Base-by-base conservation (phyloP, 202 grass and related monocot genomes). In the Bolboschoenoplectus hybrid region DNA sequence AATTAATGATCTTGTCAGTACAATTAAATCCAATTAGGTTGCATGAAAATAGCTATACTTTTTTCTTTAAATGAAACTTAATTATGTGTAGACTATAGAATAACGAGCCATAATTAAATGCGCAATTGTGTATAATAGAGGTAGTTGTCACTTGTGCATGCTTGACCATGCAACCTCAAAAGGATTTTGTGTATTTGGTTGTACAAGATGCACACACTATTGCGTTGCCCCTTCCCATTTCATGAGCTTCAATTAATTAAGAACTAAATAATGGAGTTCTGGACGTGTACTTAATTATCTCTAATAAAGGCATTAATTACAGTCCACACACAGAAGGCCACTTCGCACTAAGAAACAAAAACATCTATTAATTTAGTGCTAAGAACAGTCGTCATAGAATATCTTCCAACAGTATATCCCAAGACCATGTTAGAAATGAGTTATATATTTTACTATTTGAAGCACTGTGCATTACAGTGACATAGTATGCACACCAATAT, bases 341-440 rank as follows among this genome's bases (percentile, higher is more conserved):
- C 20, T 20, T 83, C 45, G 26, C 41, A 83, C 44, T 83, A 34
- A 53, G 41, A 67, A 67, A 84, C 39, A 19, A 65, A 84, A 69
- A 7, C 65, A 84, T 40, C 82, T 16, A 71, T 57, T 61, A 58
- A 5, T 61, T 84, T 83, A 71, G 32, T 26, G 5, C 47, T 49
- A 71, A 84, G 12, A 68, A 84, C 63, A 84, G 64, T 84, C 20
- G 13, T 39, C 6, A 40, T 32, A 66, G 38, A 68, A 68, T 41
- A 68, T 82, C 20, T 82, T 50, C 17, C 6, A 51, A 67, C 43
- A 71, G 82, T 44, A 71, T 6, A 53, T 55, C 12, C 19, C 14
- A 43, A 60, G 17, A 19, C 16, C 51, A 60, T 60, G 75, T 44
- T 60, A 40, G 35, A 43, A 60, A 80, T 60, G 35, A 16, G 36